A percentile compares a stretch with the other conserved stretches of the same genome.
phyloP scores from a whole-genome alignment of 768 basidiomycete species.

The Kwoniella botswanensis region DNA sequence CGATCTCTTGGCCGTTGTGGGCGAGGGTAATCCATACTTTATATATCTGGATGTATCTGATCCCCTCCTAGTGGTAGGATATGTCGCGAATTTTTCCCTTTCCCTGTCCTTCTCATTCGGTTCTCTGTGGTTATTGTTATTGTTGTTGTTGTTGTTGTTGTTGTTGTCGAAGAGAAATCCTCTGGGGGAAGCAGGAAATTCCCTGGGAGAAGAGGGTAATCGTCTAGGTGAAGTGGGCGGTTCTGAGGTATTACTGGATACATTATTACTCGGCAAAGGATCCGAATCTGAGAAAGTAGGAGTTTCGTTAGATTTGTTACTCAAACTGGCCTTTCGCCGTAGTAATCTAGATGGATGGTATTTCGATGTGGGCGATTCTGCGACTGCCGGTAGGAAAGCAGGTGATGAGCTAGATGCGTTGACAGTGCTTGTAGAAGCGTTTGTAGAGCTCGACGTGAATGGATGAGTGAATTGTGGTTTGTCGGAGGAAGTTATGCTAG shows the following conservation, averaged over 20 bases:
- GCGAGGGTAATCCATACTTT: background rate
- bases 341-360: conserved; percentile 35
- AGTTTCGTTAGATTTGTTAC: conserved; percentile 9
- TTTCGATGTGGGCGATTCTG: conserved; percentile 23
- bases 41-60: background rate
- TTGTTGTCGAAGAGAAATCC: conserved; percentile 3
- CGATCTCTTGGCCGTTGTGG: conserved; percentile 18
- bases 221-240: conserved; percentile 15
- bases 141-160: background rate
- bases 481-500: background rate
- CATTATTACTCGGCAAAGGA: conserved; percentile 2
- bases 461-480: conserved; percentile 13
- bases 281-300: conserved; percentile 1
- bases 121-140: background rate
- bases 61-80: background rate
- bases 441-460: conserved; percentile 7
- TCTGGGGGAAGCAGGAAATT: conserved; percentile 13
- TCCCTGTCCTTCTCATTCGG: background rate
- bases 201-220: background rate
- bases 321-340: conserved; percentile 30
- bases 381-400: background rate
- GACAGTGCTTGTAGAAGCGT: conserved; percentile 1
- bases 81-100: conserved; percentile 11
- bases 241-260: background rate
- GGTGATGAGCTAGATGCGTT: conserved; percentile 3